Base-by-base conservation (phyloP, 1,284 basidiomycete species). In the Heterobasidion irregulare region DNA sequence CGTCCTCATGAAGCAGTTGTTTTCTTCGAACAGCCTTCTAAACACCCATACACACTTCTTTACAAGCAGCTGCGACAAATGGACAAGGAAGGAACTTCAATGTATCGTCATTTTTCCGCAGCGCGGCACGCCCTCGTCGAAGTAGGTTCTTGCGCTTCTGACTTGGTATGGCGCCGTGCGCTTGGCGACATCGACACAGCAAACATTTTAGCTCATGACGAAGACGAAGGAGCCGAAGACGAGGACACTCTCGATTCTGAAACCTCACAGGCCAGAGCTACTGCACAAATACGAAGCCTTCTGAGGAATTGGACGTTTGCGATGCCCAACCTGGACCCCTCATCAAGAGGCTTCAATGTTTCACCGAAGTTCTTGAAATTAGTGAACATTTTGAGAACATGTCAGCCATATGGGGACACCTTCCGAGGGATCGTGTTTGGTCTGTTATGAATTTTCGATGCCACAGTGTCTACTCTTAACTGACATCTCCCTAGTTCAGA, bases 381-480 rank as follows among this genome's bases (percentile, higher is more conserved):
- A 15, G 68, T 84, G 4, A 75, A 86, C 54, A 66, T 81, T 48
- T 68, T 90, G 47, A 75, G 75, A 53, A 71, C 76, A 3, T 84
- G 77, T 62, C 70, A 74, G 54, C 66, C 72, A 13, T 72, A 78
- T 45, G 79, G 77, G 7, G 74, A 78, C 52, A 62, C 64, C 2
- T 88, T 90, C 62, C 77, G 84, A 47, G 83, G 79, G 12, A 73
- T 89, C 34, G 66, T 90, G 33, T 76, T 87, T 61, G 86, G 88
- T 87, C 51, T 52, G 69, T 55, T 7, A 41, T 44, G 8, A 32
- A 32, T 36, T 15, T 47, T 56, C 10, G 32, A 46, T 33, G 10
- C 18, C 46, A 41, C 34, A 46, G 36, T 8, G 16, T 34, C 15
- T 33, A 46, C 13, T 13, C 46, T 47, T 18, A 13, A 54, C 33